Conservation (phyloP, 164 flowering plant genomes). For the Magnolia officinalis region DNA sequence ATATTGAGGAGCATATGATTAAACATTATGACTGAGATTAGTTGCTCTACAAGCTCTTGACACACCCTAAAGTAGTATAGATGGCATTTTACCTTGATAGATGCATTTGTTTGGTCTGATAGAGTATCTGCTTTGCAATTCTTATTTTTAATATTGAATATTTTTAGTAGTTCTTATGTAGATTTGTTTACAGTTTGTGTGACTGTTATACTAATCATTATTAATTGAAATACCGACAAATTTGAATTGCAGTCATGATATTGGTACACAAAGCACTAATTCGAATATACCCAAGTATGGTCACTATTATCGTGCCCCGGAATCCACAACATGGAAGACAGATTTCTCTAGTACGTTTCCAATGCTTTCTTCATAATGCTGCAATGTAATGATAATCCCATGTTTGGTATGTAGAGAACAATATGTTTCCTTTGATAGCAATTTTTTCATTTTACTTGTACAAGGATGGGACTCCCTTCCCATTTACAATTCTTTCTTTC, state of each 20-base stretch:
- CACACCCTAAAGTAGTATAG: neutral
- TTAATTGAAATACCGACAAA: slow-evolving; percentile 4
- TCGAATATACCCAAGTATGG: slow-evolving; percentile 41
- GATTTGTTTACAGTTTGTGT: too few relatives aligned
- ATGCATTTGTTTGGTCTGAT: neutral
- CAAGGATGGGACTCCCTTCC: too few relatives aligned
- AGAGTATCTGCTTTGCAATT: neutral
- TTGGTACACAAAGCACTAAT: slow-evolving; percentile 58
- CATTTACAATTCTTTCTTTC: too few relatives aligned
- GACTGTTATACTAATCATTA: neutral
- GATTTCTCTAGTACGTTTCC: slow-evolving; percentile 54
- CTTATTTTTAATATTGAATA: neutral
- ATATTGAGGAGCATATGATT: neutral
- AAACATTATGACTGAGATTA: neutral
- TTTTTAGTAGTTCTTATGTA: neutral
- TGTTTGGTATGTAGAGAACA: neutral
- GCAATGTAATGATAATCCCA: neutral
- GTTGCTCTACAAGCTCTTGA: neutral
- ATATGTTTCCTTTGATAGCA: too few relatives aligned
- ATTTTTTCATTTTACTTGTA: too few relatives aligned
- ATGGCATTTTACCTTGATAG: neutral
- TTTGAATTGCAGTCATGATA: slow-evolving; percentile 58
- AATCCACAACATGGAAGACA: slow-evolving; percentile 66
- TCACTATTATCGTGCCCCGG: slow-evolving; percentile 83
- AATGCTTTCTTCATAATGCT: neutral